These are phyloP conservation scores for Zymoseptoria brevis DNA, from an alignment of 2,329 filamentous ascomycete genomes.

Conservation along the genomic window DNA sequence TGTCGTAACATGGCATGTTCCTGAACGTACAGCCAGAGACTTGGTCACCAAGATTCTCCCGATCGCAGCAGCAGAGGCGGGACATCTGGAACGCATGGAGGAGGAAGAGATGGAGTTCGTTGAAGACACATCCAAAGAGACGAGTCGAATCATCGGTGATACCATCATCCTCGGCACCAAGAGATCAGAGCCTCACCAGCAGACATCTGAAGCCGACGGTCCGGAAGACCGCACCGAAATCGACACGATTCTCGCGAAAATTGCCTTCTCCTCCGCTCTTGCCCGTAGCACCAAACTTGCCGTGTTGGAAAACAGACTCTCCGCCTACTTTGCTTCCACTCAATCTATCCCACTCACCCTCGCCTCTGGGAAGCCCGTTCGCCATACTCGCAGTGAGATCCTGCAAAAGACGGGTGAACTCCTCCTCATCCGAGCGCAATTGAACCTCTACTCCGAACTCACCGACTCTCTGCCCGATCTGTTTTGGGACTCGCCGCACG, in stretches of 20 bases:
- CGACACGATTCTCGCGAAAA: constrained; percentile 74
- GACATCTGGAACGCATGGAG: constrained; percentile 65
- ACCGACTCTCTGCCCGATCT: constrained; percentile 92
- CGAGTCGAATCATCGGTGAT: constrained; percentile 74
- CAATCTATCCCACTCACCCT: constrained; percentile 72
- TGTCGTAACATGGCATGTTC: constrained; percentile 83
- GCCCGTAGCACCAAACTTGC: constrained; percentile 90
- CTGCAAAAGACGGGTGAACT: constrained; percentile 90
- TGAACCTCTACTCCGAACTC: constrained; percentile 94
- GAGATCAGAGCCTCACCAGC: constrained; percentile 14
- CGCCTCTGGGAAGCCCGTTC: constrained; percentile 55
- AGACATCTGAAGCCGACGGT: constrained; percentile 1
- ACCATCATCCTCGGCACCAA: constrained; percentile 83
- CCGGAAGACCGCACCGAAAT: constrained; percentile 24
- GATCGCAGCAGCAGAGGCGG: constrained; percentile 61
- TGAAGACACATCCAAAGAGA: constrained; percentile 63
- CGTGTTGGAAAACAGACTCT: constrained; percentile 75
- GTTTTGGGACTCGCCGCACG: constrained; percentile 88
- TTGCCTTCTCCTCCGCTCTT: constrained; percentile 90
- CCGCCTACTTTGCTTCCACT: constrained; percentile 79
- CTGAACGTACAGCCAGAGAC: constrained; percentile 61
- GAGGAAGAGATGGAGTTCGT: constrained; percentile 85
- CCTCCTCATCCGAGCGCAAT: constrained; percentile 76
- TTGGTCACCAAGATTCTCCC: constrained; percentile 65
- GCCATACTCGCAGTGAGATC: constrained; percentile 68